Evolutionary conservation across 2,329 filamentous ascomycete genomes (phyloP), one percentile per base, ranked within the genome.

Genomic region (Stemphylium beticola): DNA sequence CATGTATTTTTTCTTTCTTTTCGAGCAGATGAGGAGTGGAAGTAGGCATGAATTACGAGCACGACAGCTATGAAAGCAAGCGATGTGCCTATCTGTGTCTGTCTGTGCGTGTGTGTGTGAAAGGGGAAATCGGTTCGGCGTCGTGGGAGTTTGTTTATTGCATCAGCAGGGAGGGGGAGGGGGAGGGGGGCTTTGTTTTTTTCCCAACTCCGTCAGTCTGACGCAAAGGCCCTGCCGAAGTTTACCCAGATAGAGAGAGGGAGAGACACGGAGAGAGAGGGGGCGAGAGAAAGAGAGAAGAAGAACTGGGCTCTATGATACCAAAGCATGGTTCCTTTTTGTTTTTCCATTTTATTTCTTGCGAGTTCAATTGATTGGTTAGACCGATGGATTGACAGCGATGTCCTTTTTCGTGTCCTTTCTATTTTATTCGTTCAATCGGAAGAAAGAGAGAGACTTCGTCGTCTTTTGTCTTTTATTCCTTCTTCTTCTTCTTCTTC

Each of bases 11-110:
- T 24, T n/a, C 29, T 11, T 14, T 7, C 8, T n/a, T 24, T 22
- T 7, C 22, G 9, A 24, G 22, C 15, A n/a, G 32, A 20, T 14
- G 17, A 32, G 32, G 11, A 33, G 6, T 9, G 42, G 26, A 11
- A 2, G 26, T 11, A 24, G 42, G 32, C 29, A 36, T 36, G 42
- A 45, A 32, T 36, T 45, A 45, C 20, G 42, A 45, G 32, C 42
- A 45, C n/a, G 42, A 45, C 42, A 44, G 4, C 42, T 45, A 45
- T 20, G n/a, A 45, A 45, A 34, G 20, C 24, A 24, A 45, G 42
- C 42, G 22, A 45, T 29, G 42, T 22, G 31, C 12, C 20, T 24
- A 31, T 34, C 3, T 34, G 18, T 33, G 41, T 34, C 29, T 31
- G 22, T 22, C 4, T 22, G 22, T 24, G 22, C 8, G 22, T 24